A percentile compares a stretch with the other conserved stretches of the same genome.
These are phyloP conservation scores for Paramecium sonneborni DNA, from an alignment of 73 alveolate genomes.

Conservation along the genomic window DNA sequence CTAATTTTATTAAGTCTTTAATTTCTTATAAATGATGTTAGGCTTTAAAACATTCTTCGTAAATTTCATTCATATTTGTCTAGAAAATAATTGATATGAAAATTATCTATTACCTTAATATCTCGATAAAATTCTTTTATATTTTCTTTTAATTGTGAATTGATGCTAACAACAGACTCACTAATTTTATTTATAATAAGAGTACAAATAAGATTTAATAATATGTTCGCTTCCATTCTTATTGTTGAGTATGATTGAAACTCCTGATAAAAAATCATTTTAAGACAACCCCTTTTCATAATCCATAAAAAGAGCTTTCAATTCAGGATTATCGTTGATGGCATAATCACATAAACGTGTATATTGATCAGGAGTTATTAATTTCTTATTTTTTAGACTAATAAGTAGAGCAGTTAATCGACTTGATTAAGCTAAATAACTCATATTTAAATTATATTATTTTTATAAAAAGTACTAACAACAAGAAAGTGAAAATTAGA, in stretches of 20 bases:
- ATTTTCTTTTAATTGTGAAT: neutral
- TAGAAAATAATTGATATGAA: neutral
- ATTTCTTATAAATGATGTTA: neutral
- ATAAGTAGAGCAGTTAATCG: constrained; percentile 13
- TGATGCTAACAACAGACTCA: neutral
- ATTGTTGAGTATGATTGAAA: neutral
- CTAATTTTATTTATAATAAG: neutral
- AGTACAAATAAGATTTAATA: neutral
- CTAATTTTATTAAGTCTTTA: neutral
- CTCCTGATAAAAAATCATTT: constrained; percentile 5
- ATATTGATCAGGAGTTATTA: neutral
- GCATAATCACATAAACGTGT: neutral
- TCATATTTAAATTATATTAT: neutral
- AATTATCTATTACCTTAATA: neutral
- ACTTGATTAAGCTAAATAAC: constrained; percentile 4
- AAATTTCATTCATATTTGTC: neutral
- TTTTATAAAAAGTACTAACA: neutral
- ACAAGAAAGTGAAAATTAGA: neutral
- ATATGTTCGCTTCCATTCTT: neutral
- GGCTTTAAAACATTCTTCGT: neutral
- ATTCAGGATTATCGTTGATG: neutral
- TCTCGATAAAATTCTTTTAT: neutral
- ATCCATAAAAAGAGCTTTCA: neutral
- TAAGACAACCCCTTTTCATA: constrained; percentile 37
- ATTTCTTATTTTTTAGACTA: neutral